phyloP scores from a whole-genome alignment of 768 basidiomycete genomes.

The Leccinum pellstonianum region DNA sequence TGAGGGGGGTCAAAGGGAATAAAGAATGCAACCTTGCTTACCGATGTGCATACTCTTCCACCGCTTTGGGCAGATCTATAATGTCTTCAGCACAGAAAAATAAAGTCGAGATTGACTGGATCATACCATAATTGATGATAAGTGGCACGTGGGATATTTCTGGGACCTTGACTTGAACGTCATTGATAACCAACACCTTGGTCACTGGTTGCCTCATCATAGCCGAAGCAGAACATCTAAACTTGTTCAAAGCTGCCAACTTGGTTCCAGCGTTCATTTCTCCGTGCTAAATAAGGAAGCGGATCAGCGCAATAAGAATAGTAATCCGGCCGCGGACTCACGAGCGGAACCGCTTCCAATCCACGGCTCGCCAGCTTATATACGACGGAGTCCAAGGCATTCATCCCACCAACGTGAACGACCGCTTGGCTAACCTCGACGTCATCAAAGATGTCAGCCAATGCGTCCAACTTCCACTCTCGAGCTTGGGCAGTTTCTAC shows the following conservation, averaged over 20 bases:
- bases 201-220: constrained; percentile 65
- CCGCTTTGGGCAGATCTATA: constrained; percentile 85
- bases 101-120: neutral
- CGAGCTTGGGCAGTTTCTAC: constrained; percentile 83
- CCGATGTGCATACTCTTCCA: constrained; percentile 98
- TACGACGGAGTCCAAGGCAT: constrained; percentile 81
- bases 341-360: constrained; percentile 85
- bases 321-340: constrained; percentile 41
- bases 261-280: constrained; percentile 88
- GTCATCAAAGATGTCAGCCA: constrained; percentile 88
- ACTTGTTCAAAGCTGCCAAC: constrained; percentile 80
- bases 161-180: constrained; percentile 86
- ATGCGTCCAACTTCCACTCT: constrained; percentile 93
- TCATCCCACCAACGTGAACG: constrained; percentile 88
- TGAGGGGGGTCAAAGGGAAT: constrained; percentile 4
- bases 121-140: constrained; percentile 89
- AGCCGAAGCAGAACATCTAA: constrained; percentile 55
- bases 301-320: constrained; percentile 10
- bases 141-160: constrained; percentile 90
- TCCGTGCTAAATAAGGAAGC: constrained; percentile 60
- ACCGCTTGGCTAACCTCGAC: constrained; percentile 77
- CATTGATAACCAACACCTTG: constrained; percentile 88
- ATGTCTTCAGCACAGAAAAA: constrained; percentile 11
- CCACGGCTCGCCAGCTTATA: constrained; percentile 86
- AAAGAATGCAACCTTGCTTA: constrained; percentile 31